These are phyloP conservation scores for Discostella stelligeroides DNA, from an alignment of 108 stramenopile species.

Conservation along the genomic window DNA sequence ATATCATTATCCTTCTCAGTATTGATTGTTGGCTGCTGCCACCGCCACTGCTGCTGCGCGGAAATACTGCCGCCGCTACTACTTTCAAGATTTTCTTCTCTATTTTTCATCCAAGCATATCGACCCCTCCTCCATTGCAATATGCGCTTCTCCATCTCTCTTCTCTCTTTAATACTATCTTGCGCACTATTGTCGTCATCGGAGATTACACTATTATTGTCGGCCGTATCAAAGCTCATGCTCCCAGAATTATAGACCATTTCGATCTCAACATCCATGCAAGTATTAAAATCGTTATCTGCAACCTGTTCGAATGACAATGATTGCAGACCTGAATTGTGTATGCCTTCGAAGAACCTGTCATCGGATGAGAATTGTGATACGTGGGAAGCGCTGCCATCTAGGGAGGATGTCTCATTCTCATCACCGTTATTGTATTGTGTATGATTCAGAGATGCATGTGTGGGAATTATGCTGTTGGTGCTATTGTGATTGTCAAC, in stretches of 20 bases:
- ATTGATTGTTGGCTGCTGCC: neutral
- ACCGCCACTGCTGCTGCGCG: neutral
- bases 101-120: conserved; percentile 12
- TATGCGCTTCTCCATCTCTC: conserved; percentile 35
- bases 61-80: conserved; percentile 4
- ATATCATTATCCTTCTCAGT: conserved; percentile 7
- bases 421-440: neutral
- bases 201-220: neutral
- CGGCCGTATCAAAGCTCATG: conserved; percentile 3
- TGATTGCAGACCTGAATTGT: conserved; percentile 39
- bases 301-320: conserved; percentile 45
- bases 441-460: neutral
- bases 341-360: conserved; percentile 44
- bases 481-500: neutral
- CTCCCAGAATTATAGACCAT: conserved; percentile 33
- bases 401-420: neutral
- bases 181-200: neutral
- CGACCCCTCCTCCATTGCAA: conserved; percentile 32
- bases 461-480: neutral
- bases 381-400: neutral
- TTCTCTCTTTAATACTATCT: conserved; percentile 17
- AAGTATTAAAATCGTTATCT: conserved; percentile 18
- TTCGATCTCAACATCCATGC: conserved; percentile 46
- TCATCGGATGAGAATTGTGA: conserved; percentile 32
- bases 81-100: conserved; percentile 15